These are phyloP conservation scores for Phylloporus sp. DNA, from an alignment of 768 basidiomycete species.

Conservation along the genomic window DNA sequence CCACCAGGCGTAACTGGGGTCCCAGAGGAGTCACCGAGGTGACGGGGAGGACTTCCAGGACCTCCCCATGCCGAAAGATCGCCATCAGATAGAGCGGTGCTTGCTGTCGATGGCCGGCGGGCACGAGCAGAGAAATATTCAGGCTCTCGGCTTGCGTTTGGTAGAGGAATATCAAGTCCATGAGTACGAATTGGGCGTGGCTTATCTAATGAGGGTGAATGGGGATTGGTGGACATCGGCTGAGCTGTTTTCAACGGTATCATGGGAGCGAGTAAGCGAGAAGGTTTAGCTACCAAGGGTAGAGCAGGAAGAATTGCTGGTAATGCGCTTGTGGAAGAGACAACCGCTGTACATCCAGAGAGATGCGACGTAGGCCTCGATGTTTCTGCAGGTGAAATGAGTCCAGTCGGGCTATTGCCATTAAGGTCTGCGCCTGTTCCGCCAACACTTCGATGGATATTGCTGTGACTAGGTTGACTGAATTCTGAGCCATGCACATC, in stretches of 20 bases:
- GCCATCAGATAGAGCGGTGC: constrained; percentile 43
- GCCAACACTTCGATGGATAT: constrained; percentile 22
- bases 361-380: constrained; percentile 23
- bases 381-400: constrained; percentile 29
- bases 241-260: constrained; percentile 44
- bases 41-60: constrained; percentile 35
- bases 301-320: constrained; percentile 57
- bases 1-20: constrained; percentile 48
- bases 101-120: constrained; percentile 44
- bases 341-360: constrained; percentile 41
- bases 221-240: constrained; percentile 37
- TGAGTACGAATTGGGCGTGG: constrained; percentile 38
- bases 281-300: constrained; percentile 41
- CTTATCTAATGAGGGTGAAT: constrained; percentile 38
- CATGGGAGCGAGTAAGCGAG: constrained; percentile 57
- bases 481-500: constrained; percentile 22
- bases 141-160: constrained; percentile 28
- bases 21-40: constrained; percentile 28
- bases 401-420: constrained; percentile 19
- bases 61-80: constrained; percentile 44
- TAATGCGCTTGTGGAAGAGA: constrained; percentile 62
- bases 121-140: constrained; percentile 55
- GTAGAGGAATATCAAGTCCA: constrained; percentile 39
- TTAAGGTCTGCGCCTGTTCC: constrained; percentile 26
- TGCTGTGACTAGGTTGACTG: constrained; percentile 12